Conservation (phyloP, 2,329 filamentous ascomycete genomes). For the Epichloe uncinata region DNA sequence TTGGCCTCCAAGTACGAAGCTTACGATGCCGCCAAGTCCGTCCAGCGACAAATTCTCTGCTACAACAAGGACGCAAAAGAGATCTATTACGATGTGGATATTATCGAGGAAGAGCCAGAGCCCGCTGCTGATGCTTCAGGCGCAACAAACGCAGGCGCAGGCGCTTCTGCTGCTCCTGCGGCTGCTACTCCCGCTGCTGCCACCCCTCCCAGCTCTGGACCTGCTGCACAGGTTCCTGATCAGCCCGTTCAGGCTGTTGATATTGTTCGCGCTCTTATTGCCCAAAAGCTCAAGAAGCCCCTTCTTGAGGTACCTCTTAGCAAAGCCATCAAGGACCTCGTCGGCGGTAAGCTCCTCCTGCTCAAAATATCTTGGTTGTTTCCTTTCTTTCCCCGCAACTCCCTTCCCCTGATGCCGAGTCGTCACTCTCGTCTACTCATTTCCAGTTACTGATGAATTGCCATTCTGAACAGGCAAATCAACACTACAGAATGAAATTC, state of each 20-base stretch:
- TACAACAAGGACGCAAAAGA: constrained; percentile 99
- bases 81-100: constrained; percentile 98
- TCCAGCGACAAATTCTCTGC: constrained; percentile 94
- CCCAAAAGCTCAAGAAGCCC: constrained; percentile 95
- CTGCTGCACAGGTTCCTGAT: constrained; percentile 77
- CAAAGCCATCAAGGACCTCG: constrained; percentile 97
- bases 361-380: not conserved
- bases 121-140: constrained; percentile 37
- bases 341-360: constrained; percentile 61
- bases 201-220: constrained; percentile 62
- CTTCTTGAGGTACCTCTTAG: constrained; percentile 76
- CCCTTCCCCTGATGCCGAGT: too few relatives aligned
- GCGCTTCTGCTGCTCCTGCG: constrained; percentile 39
- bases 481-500: constrained; percentile 95
- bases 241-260: constrained; percentile 79
- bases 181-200: constrained; percentile 42
- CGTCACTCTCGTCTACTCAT: too few relatives aligned
- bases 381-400: not conserved
- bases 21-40: constrained; percentile 91
- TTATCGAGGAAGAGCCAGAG: constrained; percentile 78
- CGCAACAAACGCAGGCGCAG: constrained; percentile 35
- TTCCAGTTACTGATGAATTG: constrained; percentile 4
- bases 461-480: constrained; percentile 63
- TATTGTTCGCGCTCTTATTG: constrained; percentile 76
- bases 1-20: constrained; percentile 96